Conservation (phyloP, 225 moss, liverwort and hornwort genomes). For the Sphagnum contortum region DNA sequence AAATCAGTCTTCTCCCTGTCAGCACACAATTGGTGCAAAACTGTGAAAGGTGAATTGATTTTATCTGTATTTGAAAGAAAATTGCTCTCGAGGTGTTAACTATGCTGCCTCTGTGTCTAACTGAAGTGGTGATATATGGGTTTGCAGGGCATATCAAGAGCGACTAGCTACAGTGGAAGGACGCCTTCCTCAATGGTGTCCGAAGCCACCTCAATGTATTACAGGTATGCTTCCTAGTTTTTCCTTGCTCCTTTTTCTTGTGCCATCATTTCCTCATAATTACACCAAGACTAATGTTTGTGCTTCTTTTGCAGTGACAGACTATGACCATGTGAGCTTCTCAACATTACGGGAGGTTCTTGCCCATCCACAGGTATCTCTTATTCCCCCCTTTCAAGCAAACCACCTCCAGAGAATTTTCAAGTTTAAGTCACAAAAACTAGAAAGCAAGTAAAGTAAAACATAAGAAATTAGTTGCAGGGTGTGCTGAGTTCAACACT, state of each 20-base stretch:
- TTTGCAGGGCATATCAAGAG: slow-evolving; percentile 56
- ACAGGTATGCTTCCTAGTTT: slow-evolving; percentile 41
- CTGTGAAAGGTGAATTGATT: slow-evolving; percentile 54
- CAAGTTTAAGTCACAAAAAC: neutral
- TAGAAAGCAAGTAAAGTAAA: neutral
- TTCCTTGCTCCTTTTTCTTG: neutral
- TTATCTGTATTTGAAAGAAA: neutral
- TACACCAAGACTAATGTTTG: neutral
- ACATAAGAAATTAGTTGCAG: too few species aligned
- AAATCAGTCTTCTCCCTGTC: slow-evolving; percentile 63
- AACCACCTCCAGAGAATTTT: neutral
- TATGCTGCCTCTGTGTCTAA: too few species aligned
- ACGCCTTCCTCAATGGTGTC: slow-evolving; percentile 70
- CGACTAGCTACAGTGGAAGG: slow-evolving; percentile 51
- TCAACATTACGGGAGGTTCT: slow-evolving; percentile 84
- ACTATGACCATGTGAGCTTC: slow-evolving; percentile 62
- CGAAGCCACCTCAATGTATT: slow-evolving; percentile 66
- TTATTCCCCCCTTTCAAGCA: neutral
- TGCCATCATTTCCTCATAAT: neutral
- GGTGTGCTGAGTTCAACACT: too few species aligned
- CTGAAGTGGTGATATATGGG: too few species aligned
- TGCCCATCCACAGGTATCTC: slow-evolving; percentile 45
- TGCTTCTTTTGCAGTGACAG: slow-evolving; percentile 55
- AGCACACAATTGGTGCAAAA: slow-evolving; percentile 53
- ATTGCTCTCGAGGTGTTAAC: too few species aligned